Base-by-base conservation (phyloP, 352 stramenopile species). In the Elongisporangium anandrum region DNA sequence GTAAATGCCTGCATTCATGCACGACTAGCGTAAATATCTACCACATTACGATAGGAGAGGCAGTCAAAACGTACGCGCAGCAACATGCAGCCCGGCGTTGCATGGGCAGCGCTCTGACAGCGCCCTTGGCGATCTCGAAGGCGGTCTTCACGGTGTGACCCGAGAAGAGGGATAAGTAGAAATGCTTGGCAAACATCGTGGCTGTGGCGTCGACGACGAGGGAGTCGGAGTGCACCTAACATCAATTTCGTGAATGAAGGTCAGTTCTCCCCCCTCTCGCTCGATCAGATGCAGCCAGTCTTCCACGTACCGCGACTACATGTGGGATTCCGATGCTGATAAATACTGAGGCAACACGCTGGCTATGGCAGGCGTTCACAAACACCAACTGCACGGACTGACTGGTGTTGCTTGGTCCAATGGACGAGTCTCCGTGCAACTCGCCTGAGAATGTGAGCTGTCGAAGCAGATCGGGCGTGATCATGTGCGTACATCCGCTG, bases 291-390 rank as follows among this genome's bases (percentile, higher is more conserved):
- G 12, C 15, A 51, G 16, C n/a, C n/a, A n/a, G 4, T 13, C 17
- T n/a, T 8, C n/a, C 39, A 63, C 73, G 21, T 67, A 96, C 85
- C 6, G 88, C 90, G n/a, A 97, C 85, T 8, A 97, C 89, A 61
- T 97, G 88, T 2, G 85, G 87, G 38, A 97, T 94, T 7, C 90
- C 91, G 2, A 89, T 90, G 34, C 91, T 84, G 29, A 96, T 69
- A 51, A 97, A 97, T 1, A 95, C 87, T 2, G 82, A 85, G 2
- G 89, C 91, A n/a, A 90, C 85, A 47, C 81, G 79, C 61, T 97
- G 76, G 53, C 82, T 95, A 63, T 95, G 83, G 48, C 91, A 92
- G 7, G 84, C 87, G 56, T 90, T 94, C 39, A 94, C 82, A 66
- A 92, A 94, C 15, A 94, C 84, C 49, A 94, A 70, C 49, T 90